Evolutionary conservation across 441 rosid genomes (phyloP).

Genomic region (Croton laevigatus): DNA sequence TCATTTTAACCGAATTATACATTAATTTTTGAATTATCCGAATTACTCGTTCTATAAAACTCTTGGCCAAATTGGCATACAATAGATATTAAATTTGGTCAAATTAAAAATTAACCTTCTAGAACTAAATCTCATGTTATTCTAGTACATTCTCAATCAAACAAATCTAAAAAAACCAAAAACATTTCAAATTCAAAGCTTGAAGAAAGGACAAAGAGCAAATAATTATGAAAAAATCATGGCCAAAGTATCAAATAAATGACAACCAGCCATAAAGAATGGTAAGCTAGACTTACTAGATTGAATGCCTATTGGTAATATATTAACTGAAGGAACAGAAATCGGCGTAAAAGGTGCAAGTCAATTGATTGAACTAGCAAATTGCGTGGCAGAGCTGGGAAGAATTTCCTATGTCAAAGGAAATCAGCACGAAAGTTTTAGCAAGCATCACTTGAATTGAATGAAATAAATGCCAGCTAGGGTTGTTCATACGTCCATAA

Average conservation of each 20-base stretch:
- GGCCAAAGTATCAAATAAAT: constrained; percentile 1
- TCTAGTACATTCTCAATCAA: neutral
- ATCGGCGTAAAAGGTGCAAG: constrained; percentile 21
- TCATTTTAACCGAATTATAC: too few species aligned
- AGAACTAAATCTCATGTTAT: too few species aligned
- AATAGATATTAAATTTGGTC: too few species aligned
- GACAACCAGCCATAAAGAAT: constrained; percentile 1
- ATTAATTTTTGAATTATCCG: too few species aligned
- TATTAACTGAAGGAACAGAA: constrained; percentile 29
- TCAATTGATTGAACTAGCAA: too few species aligned
- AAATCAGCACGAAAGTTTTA: neutral
- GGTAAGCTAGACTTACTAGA: constrained; percentile 29
- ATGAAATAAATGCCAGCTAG: neutral
- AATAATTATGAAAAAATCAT: constrained; percentile 10
- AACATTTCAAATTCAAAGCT: constrained; percentile 8
- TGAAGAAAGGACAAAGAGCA: constrained; percentile 11
- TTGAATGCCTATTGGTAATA: constrained; percentile 35
- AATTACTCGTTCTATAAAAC: too few species aligned
- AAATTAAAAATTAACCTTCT: too few species aligned
- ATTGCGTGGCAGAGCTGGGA: constrained; percentile 31
- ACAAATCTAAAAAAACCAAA: neutral
- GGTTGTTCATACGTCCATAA: too few species aligned
- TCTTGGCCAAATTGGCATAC: too few species aligned
- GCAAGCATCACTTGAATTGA: neutral
- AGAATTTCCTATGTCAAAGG: constrained; percentile 34